Evolutionary conservation across 495 filamentous ascomycete species (phyloP).

Genomic region (Chaetomium cochliodes): DNA sequence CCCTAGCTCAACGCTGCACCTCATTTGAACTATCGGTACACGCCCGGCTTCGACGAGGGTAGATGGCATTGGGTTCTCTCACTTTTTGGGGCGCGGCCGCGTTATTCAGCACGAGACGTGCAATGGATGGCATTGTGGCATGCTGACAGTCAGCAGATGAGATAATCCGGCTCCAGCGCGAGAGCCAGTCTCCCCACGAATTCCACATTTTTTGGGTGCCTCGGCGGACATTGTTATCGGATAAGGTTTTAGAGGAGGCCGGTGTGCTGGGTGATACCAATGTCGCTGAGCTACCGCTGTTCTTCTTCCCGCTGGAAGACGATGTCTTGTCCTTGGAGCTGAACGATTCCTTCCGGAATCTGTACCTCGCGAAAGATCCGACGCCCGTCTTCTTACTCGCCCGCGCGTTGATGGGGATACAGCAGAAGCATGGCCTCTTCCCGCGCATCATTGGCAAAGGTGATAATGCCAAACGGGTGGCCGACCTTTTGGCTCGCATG

Average conservation of each 20-base stretch:
- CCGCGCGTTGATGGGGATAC: conserved; percentile 91
- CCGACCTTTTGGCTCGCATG: conserved; percentile 90
- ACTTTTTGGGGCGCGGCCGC: conserved; percentile 16
- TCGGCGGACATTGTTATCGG: conserved; percentile 83
- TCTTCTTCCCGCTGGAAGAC: conserved; percentile 86
- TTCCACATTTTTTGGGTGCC: conserved; percentile 94
- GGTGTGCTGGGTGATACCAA: conserved; percentile 92
- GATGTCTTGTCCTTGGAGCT: conserved; percentile 91
- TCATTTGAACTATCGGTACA: background rate
- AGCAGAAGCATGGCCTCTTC: conserved; percentile 89
- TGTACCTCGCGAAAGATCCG: conserved; percentile 89
- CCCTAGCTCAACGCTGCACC: conserved; percentile 10
- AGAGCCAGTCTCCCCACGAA: conserved; percentile 84
- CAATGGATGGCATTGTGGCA: conserved; percentile 22
- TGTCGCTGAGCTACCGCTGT: conserved; percentile 78
- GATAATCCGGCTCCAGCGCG: conserved; percentile 82
- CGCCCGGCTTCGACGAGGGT: conserved; percentile 19
- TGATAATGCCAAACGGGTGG: conserved; percentile 83
- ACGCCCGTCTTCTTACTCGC: conserved; percentile 84
- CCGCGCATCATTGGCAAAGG: conserved; percentile 96
- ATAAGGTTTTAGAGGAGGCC: conserved; percentile 88
- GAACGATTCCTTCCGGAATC: conserved; percentile 78
- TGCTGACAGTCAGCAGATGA: conserved; percentile 64
- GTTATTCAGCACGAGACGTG: conserved; percentile 15
- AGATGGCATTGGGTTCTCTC: conserved; percentile 32